Evolutionary conservation across 495 filamentous ascomycete species (phyloP), one percentile per base, ranked within the genome.

Genomic region (Emericellopsis terricola): DNA sequence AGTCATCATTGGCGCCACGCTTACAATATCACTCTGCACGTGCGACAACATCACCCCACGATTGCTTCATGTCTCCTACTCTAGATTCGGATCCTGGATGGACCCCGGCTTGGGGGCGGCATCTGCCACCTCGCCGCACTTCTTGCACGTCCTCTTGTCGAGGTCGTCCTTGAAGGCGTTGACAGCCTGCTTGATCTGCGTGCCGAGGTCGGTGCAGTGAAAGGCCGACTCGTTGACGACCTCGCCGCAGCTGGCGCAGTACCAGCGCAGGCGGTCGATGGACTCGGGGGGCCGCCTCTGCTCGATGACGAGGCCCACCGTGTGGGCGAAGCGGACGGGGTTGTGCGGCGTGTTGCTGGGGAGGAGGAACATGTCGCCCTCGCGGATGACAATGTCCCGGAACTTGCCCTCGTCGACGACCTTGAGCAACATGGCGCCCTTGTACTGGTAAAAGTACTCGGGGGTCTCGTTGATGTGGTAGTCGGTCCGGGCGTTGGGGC

Each of bases 391-490:
- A 36, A 97, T 76, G 53, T 97, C 89, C 36, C 70, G 65, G 56
- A 92, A 92, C 8, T 57, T 52, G 17, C 60, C 62, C 8, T 60
- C 66, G 35, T 74, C 69, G 20, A 96, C 84, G 2, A 89, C 81
- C 47, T 91, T 92, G 32, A 97, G 74, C 14, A 94, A 62, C 89
- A 97, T 94, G 17, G 71, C 71, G 31, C 89, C 89, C 38, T 73
- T 71, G 63, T 94, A 80, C 51, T 94, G 87, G 65, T 91, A 97
- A 69, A 96, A 97, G 72, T 84, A 96, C 48, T 97, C 89, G 5
- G 89, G 74, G 0, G 89, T 97, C 33, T 74, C 61, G 62, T 97
- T 97, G 64, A 97, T 92, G 65, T 96, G 89, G 62, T 93, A 97
- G 65, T 96, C 91, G 33, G 85, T 93, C 41, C 89, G 75, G 11